Evolutionary conservation across 2,329 filamentous ascomycete species (phyloP), one percentile per base, ranked within the genome.

Genomic region (Colletotrichum gigasporum): DNA sequence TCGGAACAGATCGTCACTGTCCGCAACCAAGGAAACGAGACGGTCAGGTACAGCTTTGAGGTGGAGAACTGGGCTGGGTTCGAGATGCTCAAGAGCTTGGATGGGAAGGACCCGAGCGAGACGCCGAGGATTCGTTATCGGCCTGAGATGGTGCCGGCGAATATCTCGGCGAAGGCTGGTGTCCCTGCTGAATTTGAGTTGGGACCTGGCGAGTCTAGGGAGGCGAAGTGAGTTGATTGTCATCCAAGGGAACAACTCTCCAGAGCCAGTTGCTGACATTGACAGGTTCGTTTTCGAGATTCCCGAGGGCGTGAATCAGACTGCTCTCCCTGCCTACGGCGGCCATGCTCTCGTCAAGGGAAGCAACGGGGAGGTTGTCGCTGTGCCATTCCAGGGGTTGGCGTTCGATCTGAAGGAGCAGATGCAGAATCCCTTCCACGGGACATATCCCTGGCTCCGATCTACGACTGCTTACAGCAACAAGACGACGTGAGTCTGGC

Each of bases 291-390:
- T 53, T 8, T 72, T 77, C 41, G 69, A 70, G 16, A 69, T 67
- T 3, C 75, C 74, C 7, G 32, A 59, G 20, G 69, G 69, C 20
- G 72, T 74, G 44, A 73, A 75, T 26, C 26, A 71, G 4, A 69
- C 68, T 2, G 70, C 68, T 2, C 61, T 78, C 12, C 76, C 75
- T 2, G 65, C 74, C 5, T 77, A 78, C 47, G 73, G 73, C 26
- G 76, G 76, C 18, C 75, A 73, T 44, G 68, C 78, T 11, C 63
- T 75, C 22, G 66, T 77, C 57, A 71, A 70, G 24, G 70, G 70
- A 8, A 71, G 70, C 62, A 72, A 73, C 7, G 73, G 72, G 6
- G 75, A 78, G 59, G 67, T 71, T 10, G 68, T 77, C 6, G 71
- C 69, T 6, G 69, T 77, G 6, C 75, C 75, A 0, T 77, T 63